phyloP scores from a whole-genome alignment of 2,329 filamentous ascomycete species.

The Sporothrix humicola region DNA sequence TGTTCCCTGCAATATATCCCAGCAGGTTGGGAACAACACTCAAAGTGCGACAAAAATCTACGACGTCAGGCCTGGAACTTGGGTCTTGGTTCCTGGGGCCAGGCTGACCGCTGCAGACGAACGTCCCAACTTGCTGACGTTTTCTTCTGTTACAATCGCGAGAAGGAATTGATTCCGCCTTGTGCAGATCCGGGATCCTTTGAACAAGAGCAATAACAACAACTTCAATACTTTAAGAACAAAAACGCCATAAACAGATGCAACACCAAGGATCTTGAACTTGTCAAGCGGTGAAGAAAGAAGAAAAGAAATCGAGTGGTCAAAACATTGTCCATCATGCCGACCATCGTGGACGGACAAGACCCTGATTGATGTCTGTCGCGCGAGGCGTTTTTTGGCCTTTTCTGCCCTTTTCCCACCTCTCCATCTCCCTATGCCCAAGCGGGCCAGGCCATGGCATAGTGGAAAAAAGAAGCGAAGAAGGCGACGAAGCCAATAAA shows the following conservation, averaged over 20 bases:
- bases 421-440: neutral
- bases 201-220: neutral
- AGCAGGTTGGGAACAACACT: neutral
- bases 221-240: neutral
- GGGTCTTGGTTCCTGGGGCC: neutral
- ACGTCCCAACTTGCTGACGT: neutral
- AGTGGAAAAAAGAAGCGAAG: neutral
- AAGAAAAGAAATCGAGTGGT: too few species aligned
- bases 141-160: neutral
- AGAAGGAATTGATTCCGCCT: neutral
- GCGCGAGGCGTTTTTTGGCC: constrained; percentile 27
- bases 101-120: neutral
- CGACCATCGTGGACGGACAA: neutral
- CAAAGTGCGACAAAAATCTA: neutral
- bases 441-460: neutral
- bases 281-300: neutral
- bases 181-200: neutral
- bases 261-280: neutral
- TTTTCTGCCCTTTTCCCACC: neutral
- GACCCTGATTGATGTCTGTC: neutral
- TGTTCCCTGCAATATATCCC: neutral
- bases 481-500: neutral
- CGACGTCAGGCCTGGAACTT: constrained; percentile 8
- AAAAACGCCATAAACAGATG: neutral
- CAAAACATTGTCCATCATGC: neutral